phyloP scores from a whole-genome alignment of 345 rosid species.

The Reutealis trisperma region DNA sequence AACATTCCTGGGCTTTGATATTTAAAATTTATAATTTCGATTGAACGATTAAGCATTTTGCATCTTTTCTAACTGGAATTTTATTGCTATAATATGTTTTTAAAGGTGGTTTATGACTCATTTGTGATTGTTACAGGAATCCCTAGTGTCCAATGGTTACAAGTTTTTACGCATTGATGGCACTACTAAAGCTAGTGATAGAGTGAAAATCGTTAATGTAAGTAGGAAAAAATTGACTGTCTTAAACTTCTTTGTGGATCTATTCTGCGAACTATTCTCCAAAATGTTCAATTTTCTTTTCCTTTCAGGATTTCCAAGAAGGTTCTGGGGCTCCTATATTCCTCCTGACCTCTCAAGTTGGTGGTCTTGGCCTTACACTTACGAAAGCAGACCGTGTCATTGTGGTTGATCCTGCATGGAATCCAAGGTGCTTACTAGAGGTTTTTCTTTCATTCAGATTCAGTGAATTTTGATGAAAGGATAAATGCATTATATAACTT shows the following conservation, averaged over 20 bases:
- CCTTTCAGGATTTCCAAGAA: conserved; percentile 77
- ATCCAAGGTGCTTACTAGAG: conserved; percentile 64
- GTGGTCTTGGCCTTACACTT: conserved; percentile 97
- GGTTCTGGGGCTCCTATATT: conserved; percentile 81
- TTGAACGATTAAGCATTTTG: background rate
- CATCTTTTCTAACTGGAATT: background rate
- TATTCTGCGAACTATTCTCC: background rate
- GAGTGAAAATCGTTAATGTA: conserved; percentile 82
- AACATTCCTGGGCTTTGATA: background rate
- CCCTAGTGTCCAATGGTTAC: conserved; percentile 61
- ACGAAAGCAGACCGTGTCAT: conserved; percentile 98
- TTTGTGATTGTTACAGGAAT: conserved; percentile 52
- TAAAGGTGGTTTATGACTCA: conserved; percentile 8
- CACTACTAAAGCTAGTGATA: conserved; percentile 80
- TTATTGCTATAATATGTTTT: conserved; percentile 5
- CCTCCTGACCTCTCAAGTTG: conserved; percentile 95
- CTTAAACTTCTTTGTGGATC: background rate
- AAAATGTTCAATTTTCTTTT: conserved; percentile 16
- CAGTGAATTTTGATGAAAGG: background rate
- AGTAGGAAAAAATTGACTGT: conserved; percentile 21
- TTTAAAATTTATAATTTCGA: background rate
- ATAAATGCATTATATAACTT: background rate
- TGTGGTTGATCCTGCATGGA: conserved; percentile 99
- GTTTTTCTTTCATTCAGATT: conserved; percentile 11
- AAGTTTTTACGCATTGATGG: conserved; percentile 89